Evolutionary conservation across 306 rosid genomes (phyloP).

Genomic region (Cicer cuneatum): DNA sequence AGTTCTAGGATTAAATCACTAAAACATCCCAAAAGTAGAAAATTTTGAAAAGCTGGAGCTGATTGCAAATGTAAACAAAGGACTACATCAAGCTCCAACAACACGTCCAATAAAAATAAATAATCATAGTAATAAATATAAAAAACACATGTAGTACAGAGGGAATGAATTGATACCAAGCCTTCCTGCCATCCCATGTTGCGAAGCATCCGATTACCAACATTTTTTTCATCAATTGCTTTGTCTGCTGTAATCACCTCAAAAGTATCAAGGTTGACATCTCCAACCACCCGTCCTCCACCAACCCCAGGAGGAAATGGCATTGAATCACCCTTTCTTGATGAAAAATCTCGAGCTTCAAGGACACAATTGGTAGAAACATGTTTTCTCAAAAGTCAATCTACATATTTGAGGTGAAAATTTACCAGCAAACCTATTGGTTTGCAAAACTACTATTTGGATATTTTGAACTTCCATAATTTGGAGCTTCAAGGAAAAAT

Average conservation of each 20-base stretch:
- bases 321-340: slow-evolving; percentile 91
- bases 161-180: slow-evolving; percentile 78
- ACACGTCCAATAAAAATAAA: slow-evolving; percentile 29
- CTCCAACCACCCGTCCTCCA: slow-evolving; percentile 85
- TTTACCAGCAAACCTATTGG: slow-evolving; percentile 47
- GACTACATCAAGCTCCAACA: slow-evolving; percentile 37
- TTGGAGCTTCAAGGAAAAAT: not conserved
- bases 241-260: slow-evolving; percentile 90
- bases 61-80: slow-evolving; percentile 26
- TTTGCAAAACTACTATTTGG: slow-evolving; percentile 28
- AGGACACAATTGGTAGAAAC: slow-evolving; percentile 57
- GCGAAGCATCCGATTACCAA: slow-evolving; percentile 99
- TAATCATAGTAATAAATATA: not conserved
- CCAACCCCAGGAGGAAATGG: slow-evolving; percentile 99
- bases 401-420: slow-evolving; percentile 39
- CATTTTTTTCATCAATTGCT: slow-evolving; percentile 93
- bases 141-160: slow-evolving; percentile 36
- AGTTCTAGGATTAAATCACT: slow-evolving; percentile 2
- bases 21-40: slow-evolving; percentile 12
- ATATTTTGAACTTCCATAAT: slow-evolving; percentile 9
- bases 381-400: slow-evolving; percentile 61
- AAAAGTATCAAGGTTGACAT: slow-evolving; percentile 60
- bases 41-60: slow-evolving; percentile 21
- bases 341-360: slow-evolving; percentile 81
- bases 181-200: slow-evolving; percentile 99